phyloP scores from a whole-genome alignment of 2,329 filamentous ascomycete species.

The Fusarium beomiforme region DNA sequence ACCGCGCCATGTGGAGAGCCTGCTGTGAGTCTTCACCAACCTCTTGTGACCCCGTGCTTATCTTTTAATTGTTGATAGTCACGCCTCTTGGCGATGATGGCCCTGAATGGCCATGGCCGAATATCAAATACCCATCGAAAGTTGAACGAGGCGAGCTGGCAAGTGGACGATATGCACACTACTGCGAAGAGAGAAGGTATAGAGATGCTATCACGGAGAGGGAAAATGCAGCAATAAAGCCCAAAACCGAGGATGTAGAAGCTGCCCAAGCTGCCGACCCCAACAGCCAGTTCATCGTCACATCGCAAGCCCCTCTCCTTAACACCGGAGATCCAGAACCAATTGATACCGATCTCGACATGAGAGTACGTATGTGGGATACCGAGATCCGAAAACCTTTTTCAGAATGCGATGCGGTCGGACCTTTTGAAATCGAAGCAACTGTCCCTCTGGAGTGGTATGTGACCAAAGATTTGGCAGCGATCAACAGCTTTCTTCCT shows the following conservation, averaged over 20 bases:
- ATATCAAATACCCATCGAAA: neutral
- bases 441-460: fast-evolving
- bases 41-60: no score
- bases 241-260: fast-evolving
- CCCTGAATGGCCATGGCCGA: slow-evolving; percentile 1
- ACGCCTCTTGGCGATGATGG: neutral
- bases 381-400: neutral
- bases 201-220: neutral
- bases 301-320: neutral
- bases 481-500: neutral
- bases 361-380: neutral
- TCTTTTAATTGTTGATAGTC: neutral
- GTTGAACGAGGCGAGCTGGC: neutral
- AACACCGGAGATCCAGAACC: neutral
- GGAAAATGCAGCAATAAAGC: neutral
- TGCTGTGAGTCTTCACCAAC: neutral
- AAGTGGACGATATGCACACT: neutral
- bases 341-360: neutral
- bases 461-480: neutral
- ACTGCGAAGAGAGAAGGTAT: neutral
- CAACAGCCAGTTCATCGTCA: neutral
- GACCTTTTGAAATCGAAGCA: neutral
- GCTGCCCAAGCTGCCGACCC: neutral
- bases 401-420: neutral
- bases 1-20: neutral